Evolutionary conservation across 192 early-diverging fungal species (phyloP), one percentile per base, ranked within the genome.

Genomic region (Pilaira anomala): DNA sequence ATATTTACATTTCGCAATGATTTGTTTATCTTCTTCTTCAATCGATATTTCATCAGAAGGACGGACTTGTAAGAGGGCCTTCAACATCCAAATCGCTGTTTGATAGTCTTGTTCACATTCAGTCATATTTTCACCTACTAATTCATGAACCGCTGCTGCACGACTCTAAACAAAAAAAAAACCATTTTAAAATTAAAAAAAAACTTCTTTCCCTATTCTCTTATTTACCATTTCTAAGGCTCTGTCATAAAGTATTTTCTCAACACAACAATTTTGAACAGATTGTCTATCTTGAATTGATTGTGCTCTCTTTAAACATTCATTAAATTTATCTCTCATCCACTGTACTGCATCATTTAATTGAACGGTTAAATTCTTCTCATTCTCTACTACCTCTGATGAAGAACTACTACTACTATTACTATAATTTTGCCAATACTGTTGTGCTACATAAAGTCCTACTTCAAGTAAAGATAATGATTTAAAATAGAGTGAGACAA

Each of bases 311-410:
- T 95, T 93, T 9, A 96, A 66, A 52, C 92, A 95, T 51, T 89
- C 90, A 75, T 98, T 95, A 68, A 95, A 98, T 60, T 88, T 84
- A 51, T 83, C 84, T 21, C 92, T 86, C 56, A 96, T 89, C 91
- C 93, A 97, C 65, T 95, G 90, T 8, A 97, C 93, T 1, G 78
- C 85, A 19, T 69, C 68, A 59, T 87, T 90, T 49, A 85, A 39
- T 19, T 44, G 21, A 48, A 73, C 72, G 18, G 77, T 72, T n/a
- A 54, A 64, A 6, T 78, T 74, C 50, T 68, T 69, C 3, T 69
- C 75, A 21, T 66, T 78, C 12, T 58, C 42, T n/a, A 19, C 42
- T 41, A 58, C 57, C 48, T 49, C 40, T n/a, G 53, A 53, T n/a
- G n/a, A n/a, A n/a, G n/a, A n/a, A n/a, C n/a, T 36, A 36, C 4